These are phyloP conservation scores for Stephanodiscus minutulus DNA, from an alignment of 108 stramenopile species.

Conservation along the genomic window DNA sequence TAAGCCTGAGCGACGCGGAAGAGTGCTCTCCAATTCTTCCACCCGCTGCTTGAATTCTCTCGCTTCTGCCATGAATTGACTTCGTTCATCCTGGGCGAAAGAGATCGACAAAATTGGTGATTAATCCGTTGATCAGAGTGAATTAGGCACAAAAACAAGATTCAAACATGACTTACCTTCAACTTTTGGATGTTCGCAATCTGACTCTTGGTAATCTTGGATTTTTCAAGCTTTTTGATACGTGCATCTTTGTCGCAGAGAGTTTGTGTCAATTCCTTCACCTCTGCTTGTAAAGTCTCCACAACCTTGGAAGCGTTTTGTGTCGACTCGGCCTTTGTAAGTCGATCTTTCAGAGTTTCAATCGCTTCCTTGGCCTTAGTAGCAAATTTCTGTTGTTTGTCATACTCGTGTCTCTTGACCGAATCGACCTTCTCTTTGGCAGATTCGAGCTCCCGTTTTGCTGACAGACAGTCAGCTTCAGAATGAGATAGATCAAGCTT, in stretches of 20 bases:
- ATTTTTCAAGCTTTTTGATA: slow-evolving; percentile 79
- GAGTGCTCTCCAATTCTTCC: slow-evolving; percentile 46
- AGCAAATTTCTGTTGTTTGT: slow-evolving; percentile 43
- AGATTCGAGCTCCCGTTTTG: slow-evolving; percentile 41
- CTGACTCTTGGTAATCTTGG: slow-evolving; percentile 76
- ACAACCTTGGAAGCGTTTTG: neutral
- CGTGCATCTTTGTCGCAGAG: slow-evolving; percentile 66
- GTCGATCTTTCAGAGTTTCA: slow-evolving; percentile 12
- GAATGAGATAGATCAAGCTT: slow-evolving; percentile 27
- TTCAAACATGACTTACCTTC: slow-evolving; percentile 51
- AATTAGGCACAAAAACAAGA: neutral
- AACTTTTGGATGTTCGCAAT: slow-evolving; percentile 71
- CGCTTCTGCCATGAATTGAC: slow-evolving; percentile 56
- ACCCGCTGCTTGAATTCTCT: slow-evolving; percentile 55
- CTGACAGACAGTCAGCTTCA: slow-evolving; percentile 34
- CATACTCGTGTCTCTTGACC: slow-evolving; percentile 30
- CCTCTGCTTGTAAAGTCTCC: slow-evolving; percentile 23
- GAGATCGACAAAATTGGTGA: neutral
- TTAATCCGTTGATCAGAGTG: neutral
- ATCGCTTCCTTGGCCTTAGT: slow-evolving; percentile 32
- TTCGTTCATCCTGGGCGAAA: slow-evolving; percentile 43
- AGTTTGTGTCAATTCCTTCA: slow-evolving; percentile 51
- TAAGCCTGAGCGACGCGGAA: slow-evolving; percentile 29
- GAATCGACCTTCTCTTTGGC: slow-evolving; percentile 36
- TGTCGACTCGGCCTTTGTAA: slow-evolving; percentile 10